Base-by-base conservation (phyloP, 2,329 filamentous ascomycete species). In the Keithomyces neogunnii region DNA sequence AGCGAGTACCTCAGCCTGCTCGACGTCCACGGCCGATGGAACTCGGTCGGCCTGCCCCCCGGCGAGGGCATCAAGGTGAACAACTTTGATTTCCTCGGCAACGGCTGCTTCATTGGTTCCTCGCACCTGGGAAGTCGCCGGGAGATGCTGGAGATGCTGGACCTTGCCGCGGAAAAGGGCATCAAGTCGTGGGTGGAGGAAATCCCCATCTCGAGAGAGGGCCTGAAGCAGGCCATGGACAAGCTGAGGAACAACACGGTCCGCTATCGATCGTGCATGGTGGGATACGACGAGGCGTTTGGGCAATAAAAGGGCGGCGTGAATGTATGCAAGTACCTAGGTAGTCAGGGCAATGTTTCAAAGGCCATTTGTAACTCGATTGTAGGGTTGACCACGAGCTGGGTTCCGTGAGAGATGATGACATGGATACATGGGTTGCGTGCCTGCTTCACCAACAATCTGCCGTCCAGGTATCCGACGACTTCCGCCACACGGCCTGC, bases 1-100 rank as follows among this genome's bases (percentile, higher is more conserved):
- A 69, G 70, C 49, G 77, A 84, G 56, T 95, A 93, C 73, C 80
- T 95, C 62, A 81, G 79, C 55, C 79, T 90, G 61, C 78, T 95
- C 65, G 89, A 92, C 69, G 84, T 92, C 52, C 87, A 90, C 71
- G 88, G 86, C 53, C 80, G 78, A 63, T 93, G 87, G 81, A 81
- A 92, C 66, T 87, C 80, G 61, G 86, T 92, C 50, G 88, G 88
- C 42, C 75, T 93, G 62, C 88, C 88, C 3, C 87, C 90, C 64
- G 85, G 88, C 55, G 82, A 85, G 44, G 81, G 88, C 9, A 81
- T 88, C 52, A 70, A 75, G 50, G 76, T 93, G 58, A 83, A 81
- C 70, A 84, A 86, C 48, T 86, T 90, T 73, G 81, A 82, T 63
- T 85, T 95, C 62, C 76, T 88, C 53, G 69, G 69, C 57, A 95